These are phyloP conservation scores for Lycium barbarum DNA, from an alignment of 257 asterid genomes.

Conservation along the genomic window DNA sequence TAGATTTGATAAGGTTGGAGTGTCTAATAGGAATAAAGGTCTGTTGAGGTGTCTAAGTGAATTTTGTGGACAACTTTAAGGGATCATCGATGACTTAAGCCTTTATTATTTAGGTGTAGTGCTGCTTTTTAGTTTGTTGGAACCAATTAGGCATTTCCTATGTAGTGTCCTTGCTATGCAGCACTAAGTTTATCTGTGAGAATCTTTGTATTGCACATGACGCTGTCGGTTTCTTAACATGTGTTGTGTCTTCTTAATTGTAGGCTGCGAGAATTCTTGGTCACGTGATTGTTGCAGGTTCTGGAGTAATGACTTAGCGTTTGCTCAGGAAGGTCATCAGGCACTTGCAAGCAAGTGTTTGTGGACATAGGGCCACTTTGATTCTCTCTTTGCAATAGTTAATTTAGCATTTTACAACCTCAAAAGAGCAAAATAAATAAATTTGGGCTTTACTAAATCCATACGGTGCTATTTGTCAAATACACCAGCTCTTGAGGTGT, in stretches of 20 bases:
- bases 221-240: not conserved
- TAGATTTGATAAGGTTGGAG: too few species aligned
- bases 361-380: not conserved
- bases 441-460: not conserved
- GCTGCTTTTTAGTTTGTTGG: not conserved
- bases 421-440: not conserved
- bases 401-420: not conserved
- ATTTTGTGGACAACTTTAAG: too few species aligned
- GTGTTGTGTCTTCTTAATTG: slow-evolving; percentile 29
- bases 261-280: slow-evolving; percentile 54
- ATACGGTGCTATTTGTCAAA: not conserved
- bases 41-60: too few species aligned
- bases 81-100: too few species aligned
- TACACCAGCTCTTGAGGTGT: not conserved
- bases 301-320: slow-evolving; percentile 51
- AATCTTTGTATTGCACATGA: not conserved
- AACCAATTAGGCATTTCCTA: not conserved
- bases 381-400: not conserved
- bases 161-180: slow-evolving; percentile 12
- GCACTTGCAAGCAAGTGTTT: slow-evolving; percentile 50
- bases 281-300: slow-evolving; percentile 47
- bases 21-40: too few species aligned
- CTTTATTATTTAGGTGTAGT: not conserved
- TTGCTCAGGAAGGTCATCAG: slow-evolving; percentile 55
- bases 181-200: slow-evolving; percentile 9